These are phyloP conservation scores for Orobanche coerulescens DNA, from an alignment of 257 asterid species.

Conservation along the genomic window DNA sequence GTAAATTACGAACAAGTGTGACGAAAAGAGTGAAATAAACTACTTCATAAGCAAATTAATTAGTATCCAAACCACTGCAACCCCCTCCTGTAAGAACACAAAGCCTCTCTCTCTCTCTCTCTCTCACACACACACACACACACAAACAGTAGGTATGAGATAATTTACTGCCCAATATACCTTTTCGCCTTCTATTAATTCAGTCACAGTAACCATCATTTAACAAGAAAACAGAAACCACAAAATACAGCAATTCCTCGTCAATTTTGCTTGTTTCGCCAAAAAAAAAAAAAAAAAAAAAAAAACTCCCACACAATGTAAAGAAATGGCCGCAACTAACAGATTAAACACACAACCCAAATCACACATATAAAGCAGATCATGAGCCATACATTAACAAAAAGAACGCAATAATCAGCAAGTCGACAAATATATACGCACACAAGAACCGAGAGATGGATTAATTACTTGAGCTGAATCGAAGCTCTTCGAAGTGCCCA, in stretches of 20 bases:
- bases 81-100: not conserved
- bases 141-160: not conserved
- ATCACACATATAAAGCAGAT: too few relatives aligned
- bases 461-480: constrained; percentile 44
- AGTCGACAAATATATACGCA: not conserved
- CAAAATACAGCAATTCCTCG: too few relatives aligned
- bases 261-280: too few relatives aligned
- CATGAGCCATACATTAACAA: too few relatives aligned
- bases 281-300: too few relatives aligned
- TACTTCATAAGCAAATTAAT: not conserved
- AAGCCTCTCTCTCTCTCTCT: too few relatives aligned
- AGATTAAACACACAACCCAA: too few relatives aligned
- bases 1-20: too few relatives aligned
- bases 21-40: not conserved
- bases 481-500: constrained; percentile 65
- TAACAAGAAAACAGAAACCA: not conserved
- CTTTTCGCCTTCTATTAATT: not conserved
- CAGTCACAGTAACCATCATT: constrained; percentile 5
- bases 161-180: not conserved
- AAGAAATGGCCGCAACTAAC: too few relatives aligned
- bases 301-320: too few relatives aligned
- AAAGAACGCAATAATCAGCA: not conserved
- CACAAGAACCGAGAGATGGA: not conserved
- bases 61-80: not conserved
- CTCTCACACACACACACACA: not conserved